Conservation (phyloP, 495 filamentous ascomycete genomes). For the Aspergillus wentii region DNA sequence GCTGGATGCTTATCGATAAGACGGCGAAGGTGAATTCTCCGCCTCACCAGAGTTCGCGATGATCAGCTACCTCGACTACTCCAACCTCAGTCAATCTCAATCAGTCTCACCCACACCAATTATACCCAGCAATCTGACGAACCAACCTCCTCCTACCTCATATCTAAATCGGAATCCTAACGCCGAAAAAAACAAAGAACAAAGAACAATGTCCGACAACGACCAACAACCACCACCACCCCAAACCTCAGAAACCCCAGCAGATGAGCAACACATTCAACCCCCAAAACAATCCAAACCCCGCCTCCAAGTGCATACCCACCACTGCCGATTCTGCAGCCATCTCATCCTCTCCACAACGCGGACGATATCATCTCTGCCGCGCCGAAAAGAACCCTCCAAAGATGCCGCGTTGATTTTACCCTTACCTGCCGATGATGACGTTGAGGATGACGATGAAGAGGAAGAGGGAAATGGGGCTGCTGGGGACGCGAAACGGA, state of each 20-base stretch:
- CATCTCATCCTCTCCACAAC: constrained; percentile 67
- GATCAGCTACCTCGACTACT: too few species aligned
- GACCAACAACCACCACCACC: constrained; percentile 3
- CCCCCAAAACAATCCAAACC: constrained; percentile 1
- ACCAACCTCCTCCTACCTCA: too few species aligned
- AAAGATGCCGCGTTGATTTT: constrained; percentile 25
- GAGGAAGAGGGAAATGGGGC: constrained; percentile 5
- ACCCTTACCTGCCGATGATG: constrained; percentile 11
- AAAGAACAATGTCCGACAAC: not conserved
- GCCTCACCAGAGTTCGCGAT: too few species aligned
- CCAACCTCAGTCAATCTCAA: too few species aligned
- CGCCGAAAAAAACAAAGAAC: too few species aligned
- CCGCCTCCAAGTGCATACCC: constrained; percentile 48
- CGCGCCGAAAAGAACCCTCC: constrained; percentile 36
- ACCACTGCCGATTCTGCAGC: constrained; percentile 70
- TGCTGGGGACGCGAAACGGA: constrained; percentile 1
- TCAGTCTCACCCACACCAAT: too few species aligned
- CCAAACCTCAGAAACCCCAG: constrained; percentile 1
- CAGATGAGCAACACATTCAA: constrained; percentile 6
- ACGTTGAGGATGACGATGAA: constrained; percentile 1
- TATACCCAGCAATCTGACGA: too few species aligned
- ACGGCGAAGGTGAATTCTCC: too few species aligned
- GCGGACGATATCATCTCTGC: constrained; percentile 47
- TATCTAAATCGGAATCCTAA: too few species aligned
- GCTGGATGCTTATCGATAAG: too few species aligned